Base-by-base conservation (phyloP, 2,329 filamentous ascomycete species). In the Ophiosphaerella korrae region DNA sequence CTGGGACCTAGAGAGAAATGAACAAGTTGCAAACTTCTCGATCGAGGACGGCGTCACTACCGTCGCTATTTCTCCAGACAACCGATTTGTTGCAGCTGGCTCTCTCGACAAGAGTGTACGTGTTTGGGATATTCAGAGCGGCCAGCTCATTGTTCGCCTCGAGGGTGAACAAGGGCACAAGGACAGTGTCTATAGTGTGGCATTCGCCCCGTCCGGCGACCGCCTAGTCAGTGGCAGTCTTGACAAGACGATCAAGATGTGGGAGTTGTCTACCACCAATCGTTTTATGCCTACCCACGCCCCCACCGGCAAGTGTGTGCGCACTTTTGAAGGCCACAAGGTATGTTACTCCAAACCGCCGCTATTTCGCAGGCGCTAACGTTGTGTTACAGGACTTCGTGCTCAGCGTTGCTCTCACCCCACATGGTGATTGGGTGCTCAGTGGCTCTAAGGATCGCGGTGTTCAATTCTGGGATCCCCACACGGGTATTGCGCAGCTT, bases 211-310 rank as follows among this genome's bases (percentile, higher is more conserved):
- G 24, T 93, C 89, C 64, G 93, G 93, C 55, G 89, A 92, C 66
- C 90, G 96, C 62, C 86, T 99, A 35, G 93, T 97, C 69, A 95
- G 89, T 66, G 94, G 94, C 57, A 95, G 89, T 82, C 79, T 97
- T 63, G 94, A 99, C 74, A 96, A 96, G 82, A 97, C 93, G 0
- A 97, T 97, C 81, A 96, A 97, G 81, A 96, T 97, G 88, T 99
- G 94, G 92, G 92, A 97, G 79, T 83, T 99, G 43, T 87, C 84
- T 48, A 84, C 88, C 18, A 84, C 88, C 38, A 84, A 89, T 63
- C 81, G 82, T 62, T 84, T 87, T 65, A 82, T 86, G 52, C 82
- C 85, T 40, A 85, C 83, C 68, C 82, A 84, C 38, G 85, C 87
- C 7, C 95, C 94, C 80, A 88, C 89, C 32, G 93, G 94, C 64